These are phyloP conservation scores for Sanghuangporus sanghuang DNA, from an alignment of 1,284 basidiomycete genomes.

Conservation along the genomic window DNA sequence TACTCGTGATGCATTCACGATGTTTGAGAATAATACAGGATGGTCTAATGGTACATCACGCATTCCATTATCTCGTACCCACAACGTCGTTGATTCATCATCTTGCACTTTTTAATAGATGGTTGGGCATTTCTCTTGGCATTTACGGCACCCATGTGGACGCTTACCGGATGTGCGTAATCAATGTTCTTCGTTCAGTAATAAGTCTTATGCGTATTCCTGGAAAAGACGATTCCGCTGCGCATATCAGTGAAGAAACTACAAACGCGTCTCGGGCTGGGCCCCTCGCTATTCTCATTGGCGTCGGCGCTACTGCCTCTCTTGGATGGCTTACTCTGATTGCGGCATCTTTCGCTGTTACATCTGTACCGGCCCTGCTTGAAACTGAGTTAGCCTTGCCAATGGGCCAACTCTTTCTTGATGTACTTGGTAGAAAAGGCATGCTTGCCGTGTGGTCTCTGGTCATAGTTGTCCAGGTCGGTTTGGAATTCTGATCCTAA, in stretches of 20 bases:
- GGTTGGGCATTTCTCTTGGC: constrained; percentile 70
- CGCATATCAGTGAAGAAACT: constrained; percentile 74
- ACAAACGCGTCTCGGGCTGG: constrained; percentile 61
- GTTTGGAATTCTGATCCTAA: constrained; percentile 57
- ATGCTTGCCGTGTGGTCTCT: constrained; percentile 69
- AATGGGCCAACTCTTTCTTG: constrained; percentile 67
- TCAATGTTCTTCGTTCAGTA: neutral
- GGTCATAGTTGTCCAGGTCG: constrained; percentile 64
- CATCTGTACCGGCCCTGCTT: constrained; percentile 51
- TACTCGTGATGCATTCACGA: constrained; percentile 59
- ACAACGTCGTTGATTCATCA: neutral
- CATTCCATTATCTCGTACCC: neutral
- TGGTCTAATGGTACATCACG: constrained; percentile 51
- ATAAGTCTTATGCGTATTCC: neutral
- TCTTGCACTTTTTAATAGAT: constrained; percentile 32
- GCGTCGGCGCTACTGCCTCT: constrained; percentile 52
- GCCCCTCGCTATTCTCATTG: constrained; percentile 71
- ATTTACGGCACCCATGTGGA: constrained; percentile 76
- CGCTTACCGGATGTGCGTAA: constrained; percentile 60
- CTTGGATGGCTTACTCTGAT: constrained; percentile 64
- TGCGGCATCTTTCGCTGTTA: constrained; percentile 58
- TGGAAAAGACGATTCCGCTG: constrained; percentile 62
- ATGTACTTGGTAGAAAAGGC: constrained; percentile 60
- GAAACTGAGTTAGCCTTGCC: constrained; percentile 49
- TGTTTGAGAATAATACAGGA: constrained; percentile 68